A percentile compares a stretch with the other conserved stretches of the same genome.
Evolutionary conservation across 805 yeast genomes (phyloP).

Genomic region (Tetrapisispora arboricola): DNA sequence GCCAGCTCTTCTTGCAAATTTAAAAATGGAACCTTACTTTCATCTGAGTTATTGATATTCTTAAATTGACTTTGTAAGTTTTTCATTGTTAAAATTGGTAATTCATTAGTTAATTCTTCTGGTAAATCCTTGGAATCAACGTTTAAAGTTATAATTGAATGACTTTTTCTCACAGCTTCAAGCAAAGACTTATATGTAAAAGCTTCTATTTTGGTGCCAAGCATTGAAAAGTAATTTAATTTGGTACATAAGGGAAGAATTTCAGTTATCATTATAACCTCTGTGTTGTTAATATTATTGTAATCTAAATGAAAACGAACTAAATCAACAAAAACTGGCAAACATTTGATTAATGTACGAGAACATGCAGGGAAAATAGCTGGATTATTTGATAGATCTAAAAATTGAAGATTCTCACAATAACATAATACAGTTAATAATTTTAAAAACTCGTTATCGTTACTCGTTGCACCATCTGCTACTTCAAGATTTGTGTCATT

Average conservation of each 20-base stretch:
- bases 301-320: slow-evolving; percentile 62
- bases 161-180: slow-evolving; percentile 54
- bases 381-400: slow-evolving; percentile 73
- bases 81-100: slow-evolving; percentile 70
- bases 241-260: slow-evolving; percentile 58
- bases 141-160: slow-evolving; percentile 54
- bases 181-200: slow-evolving; percentile 56
- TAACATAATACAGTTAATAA: slow-evolving; percentile 42
- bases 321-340: slow-evolving; percentile 62
- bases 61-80: slow-evolving; percentile 57
- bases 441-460: slow-evolving; percentile 23
- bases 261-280: slow-evolving; percentile 57
- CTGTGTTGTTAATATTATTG: slow-evolving; percentile 46
- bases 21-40: slow-evolving; percentile 34
- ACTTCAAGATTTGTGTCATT: slow-evolving; percentile 54
- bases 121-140: slow-evolving; percentile 52
- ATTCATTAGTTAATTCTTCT: slow-evolving; percentile 46
- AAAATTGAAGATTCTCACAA: slow-evolving; percentile 50
- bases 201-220: slow-evolving; percentile 55
- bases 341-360: slow-evolving; percentile 41
- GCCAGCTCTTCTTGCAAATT: slow-evolving; percentile 46
- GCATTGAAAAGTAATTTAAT: slow-evolving; percentile 54
- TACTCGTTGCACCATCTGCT: slow-evolving; percentile 33
- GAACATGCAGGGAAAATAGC: slow-evolving; percentile 53
- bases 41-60: slow-evolving; percentile 8